Conservation (phyloP, 495 filamentous ascomycete species). For the Saxispiralis lemnorum region DNA sequence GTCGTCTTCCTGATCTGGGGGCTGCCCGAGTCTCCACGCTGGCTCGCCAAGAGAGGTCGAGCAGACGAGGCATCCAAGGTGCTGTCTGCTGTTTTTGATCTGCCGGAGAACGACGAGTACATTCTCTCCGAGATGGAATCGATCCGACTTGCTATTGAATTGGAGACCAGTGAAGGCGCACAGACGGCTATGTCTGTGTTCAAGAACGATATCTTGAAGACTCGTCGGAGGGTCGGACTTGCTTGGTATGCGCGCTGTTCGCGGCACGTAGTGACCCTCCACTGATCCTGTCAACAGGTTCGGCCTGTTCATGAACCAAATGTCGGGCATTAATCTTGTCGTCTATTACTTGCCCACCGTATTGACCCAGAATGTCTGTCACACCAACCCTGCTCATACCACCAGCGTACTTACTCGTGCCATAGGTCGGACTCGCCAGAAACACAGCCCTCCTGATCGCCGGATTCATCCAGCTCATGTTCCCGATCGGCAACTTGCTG, state of each 20-base stretch:
- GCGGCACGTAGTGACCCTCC: neutral
- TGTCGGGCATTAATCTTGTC: conserved; percentile 17
- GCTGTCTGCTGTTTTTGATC: conserved; percentile 20
- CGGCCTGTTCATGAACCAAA: conserved; percentile 22
- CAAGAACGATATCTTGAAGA: conserved; percentile 32
- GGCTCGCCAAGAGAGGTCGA: conserved; percentile 15
- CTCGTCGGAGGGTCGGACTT: conserved; percentile 32
- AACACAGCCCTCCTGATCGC: conserved; percentile 17
- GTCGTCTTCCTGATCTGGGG: neutral
- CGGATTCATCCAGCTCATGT: conserved; percentile 20
- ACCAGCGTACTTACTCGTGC: too few relatives aligned
- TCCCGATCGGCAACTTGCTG: conserved; percentile 27
- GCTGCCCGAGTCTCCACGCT: conserved; percentile 2
- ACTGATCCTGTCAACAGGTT: conserved; percentile 3
- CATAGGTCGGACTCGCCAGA: conserved; percentile 15
- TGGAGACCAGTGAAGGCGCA: conserved; percentile 28
- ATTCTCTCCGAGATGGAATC: conserved; percentile 18
- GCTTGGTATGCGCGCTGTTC: conserved; percentile 26
- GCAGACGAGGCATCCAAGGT: conserved; percentile 19
- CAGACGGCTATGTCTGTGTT: conserved; percentile 30
- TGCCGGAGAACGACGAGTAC: conserved; percentile 20
- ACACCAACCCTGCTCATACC: too few relatives aligned
- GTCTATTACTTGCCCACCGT: conserved; percentile 21
- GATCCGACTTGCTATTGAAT: conserved; percentile 27
- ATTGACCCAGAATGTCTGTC: conserved; percentile 16